phyloP scores from a whole-genome alignment of 2,329 filamentous ascomycete genomes.

The Aspergillus phoenicis region DNA sequence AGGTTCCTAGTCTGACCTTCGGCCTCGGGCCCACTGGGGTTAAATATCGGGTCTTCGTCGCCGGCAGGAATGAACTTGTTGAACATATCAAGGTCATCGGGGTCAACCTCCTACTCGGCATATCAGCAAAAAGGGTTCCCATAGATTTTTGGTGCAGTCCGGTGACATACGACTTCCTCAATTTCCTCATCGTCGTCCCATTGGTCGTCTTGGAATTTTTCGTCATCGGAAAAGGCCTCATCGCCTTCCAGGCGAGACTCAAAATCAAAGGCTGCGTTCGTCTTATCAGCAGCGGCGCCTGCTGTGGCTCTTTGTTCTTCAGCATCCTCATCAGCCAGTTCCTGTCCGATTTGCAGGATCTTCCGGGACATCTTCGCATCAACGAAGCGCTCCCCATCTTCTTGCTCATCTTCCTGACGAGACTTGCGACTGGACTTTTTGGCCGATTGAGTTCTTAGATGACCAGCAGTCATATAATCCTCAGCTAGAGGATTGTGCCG shows the following conservation, averaged over 20 bases:
- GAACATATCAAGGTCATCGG: conserved; percentile 85
- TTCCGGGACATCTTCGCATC: conserved; percentile 86
- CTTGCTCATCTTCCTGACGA: conserved; percentile 55
- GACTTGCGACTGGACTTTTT: conserved; percentile 69
- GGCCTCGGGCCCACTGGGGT: conserved; percentile 54
- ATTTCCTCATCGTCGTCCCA: conserved; percentile 79
- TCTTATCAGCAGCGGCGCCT: conserved; percentile 45
- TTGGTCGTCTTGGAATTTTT: conserved; percentile 61
- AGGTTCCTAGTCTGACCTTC: conserved; percentile 71
- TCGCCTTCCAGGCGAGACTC: conserved; percentile 70
- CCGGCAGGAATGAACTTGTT: conserved; percentile 82
- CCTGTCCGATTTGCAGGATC: conserved; percentile 86
- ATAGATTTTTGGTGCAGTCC: not conserved
- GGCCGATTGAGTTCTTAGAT: conserved; percentile 72
- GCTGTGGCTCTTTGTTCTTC: conserved; percentile 47
- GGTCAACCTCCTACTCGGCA: conserved; percentile 70
- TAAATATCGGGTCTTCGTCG: conserved; percentile 72
- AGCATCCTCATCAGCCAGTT: conserved; percentile 80
- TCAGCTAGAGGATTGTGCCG: conserved; percentile 91
- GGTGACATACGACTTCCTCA: conserved; percentile 43
- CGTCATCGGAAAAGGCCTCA: conserved; percentile 50
- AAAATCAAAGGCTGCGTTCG: conserved; percentile 74
- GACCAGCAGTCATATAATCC: conserved; percentile 72
- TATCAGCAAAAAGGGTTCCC: conserved; percentile 5
- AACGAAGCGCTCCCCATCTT: conserved; percentile 70